phyloP scores from a whole-genome alignment of 2,329 filamentous ascomycete species.

The Curvularia lunata region DNA sequence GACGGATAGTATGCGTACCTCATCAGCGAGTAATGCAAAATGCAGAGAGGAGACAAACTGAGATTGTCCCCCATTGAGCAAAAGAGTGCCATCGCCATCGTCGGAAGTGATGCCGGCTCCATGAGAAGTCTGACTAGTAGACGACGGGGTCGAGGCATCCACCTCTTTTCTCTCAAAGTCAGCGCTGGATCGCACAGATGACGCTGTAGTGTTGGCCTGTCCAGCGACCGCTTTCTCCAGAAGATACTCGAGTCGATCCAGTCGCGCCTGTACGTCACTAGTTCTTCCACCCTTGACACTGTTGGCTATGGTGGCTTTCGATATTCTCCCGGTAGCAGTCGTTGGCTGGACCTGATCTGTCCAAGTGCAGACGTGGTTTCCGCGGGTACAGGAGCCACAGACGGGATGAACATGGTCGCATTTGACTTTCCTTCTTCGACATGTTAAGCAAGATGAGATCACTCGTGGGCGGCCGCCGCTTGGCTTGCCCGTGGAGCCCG shows the following conservation, averaged over 20 bases:
- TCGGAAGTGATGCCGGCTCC: constrained; percentile 47
- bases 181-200: constrained; percentile 25
- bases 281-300: constrained; percentile 34
- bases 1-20: constrained; percentile 34
- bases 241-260: constrained; percentile 47
- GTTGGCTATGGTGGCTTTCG: constrained; percentile 28
- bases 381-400: constrained; percentile 48
- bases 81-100: constrained; percentile 44
- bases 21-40: constrained; percentile 49
- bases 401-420: constrained; percentile 49
- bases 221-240: constrained; percentile 44
- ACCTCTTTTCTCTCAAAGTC: constrained; percentile 31
- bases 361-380: constrained; percentile 48
- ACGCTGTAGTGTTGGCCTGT: constrained; percentile 20
- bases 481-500: constrained; percentile 32
- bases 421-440: constrained; percentile 48
- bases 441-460: constrained; percentile 50
- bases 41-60: constrained; percentile 51
- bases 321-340: constrained; percentile 30
- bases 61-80: constrained; percentile 48
- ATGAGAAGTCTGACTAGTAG: constrained; percentile 43
- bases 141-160: constrained; percentile 39
- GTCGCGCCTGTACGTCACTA: constrained; percentile 44
- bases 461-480: constrained; percentile 44
- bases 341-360: constrained; percentile 38